Conservation (phyloP, 2,329 filamentous ascomycete genomes). For the Plectosphaerella plurivora region DNA sequence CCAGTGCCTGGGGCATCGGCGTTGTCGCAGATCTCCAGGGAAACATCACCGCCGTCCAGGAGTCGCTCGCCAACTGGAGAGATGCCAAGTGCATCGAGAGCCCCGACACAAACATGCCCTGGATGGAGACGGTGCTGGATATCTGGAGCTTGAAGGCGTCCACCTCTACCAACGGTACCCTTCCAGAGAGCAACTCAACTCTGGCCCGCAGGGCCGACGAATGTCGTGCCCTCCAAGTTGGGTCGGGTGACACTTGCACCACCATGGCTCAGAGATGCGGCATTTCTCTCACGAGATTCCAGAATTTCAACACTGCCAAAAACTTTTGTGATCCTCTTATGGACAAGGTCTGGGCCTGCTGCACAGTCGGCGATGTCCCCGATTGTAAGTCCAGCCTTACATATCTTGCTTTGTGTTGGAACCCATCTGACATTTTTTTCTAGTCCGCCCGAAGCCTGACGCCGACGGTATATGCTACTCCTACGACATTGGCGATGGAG, state of each 20-base stretch:
- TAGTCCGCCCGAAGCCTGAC: conserved; percentile 23
- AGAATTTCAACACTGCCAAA: conserved; percentile 26
- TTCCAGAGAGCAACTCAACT: no score
- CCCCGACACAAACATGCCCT: neutral
- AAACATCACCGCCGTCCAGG: conserved; percentile 21
- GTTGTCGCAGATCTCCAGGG: conserved; percentile 17
- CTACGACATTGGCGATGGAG: conserved; percentile 24
- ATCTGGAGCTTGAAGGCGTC: neutral
- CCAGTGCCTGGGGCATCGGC: conserved; percentile 21
- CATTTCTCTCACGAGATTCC: no score
- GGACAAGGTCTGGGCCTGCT: conserved; percentile 29
- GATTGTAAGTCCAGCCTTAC: neutral
- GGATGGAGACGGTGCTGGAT: neutral
- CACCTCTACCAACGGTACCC: conserved; percentile 3
- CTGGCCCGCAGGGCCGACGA: no score
- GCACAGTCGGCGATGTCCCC: conserved; percentile 20
- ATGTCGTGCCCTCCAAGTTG: no score
- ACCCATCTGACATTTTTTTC: conserved; percentile 19
- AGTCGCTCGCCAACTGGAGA: conserved; percentile 15
- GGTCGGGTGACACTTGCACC: no score
- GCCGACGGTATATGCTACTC: conserved; percentile 28
- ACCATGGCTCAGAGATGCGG: no score
- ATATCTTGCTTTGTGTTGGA: conserved; percentile 4
- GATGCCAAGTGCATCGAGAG: neutral
- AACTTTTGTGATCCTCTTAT: conserved; percentile 19